A percentile compares a stretch with the other conserved stretches of the same genome.
These are phyloP conservation scores for Noccaea caerulescens DNA, from an alignment of 345 rosid species.

Conservation along the genomic window DNA sequence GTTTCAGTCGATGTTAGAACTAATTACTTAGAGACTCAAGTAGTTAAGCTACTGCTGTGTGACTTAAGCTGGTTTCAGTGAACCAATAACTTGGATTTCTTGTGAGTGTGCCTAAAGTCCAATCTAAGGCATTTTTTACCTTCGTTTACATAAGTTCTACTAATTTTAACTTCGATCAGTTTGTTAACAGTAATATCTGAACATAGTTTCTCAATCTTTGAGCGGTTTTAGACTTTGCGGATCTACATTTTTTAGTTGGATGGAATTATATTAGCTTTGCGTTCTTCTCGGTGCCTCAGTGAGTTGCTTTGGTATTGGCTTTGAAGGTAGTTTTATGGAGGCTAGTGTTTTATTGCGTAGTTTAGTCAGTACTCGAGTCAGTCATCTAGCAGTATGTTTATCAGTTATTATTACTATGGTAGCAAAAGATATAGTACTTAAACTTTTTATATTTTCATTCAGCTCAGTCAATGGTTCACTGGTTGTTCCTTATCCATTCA, in stretches of 20 bases:
- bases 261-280: background rate
- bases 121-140: background rate
- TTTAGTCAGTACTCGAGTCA: background rate
- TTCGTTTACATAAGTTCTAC: conserved; percentile 1
- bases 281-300: conserved; percentile 4
- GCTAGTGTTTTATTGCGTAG: conserved; percentile 13
- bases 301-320: conserved; percentile 14
- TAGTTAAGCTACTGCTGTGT: conserved; percentile 20
- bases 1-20: conserved; percentile 19
- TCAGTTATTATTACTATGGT: background rate
- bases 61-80: conserved; percentile 1
- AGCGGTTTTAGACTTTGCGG: background rate
- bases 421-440: conserved; percentile 13
- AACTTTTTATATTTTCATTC: conserved; percentile 12
- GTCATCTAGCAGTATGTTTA: background rate
- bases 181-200: conserved; percentile 6
- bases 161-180: conserved; percentile 24
- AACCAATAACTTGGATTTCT: conserved; percentile 9
- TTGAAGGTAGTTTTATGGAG: background rate
- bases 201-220: conserved; percentile 9
- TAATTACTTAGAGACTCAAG: conserved; percentile 11
- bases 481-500: conserved; percentile 33
- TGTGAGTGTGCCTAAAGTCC: background rate
- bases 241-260: conserved; percentile 20
- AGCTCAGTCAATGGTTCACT: conserved; percentile 36